Conservation (phyloP, 164 flowering plant species). For the Annona squamosa region DNA sequence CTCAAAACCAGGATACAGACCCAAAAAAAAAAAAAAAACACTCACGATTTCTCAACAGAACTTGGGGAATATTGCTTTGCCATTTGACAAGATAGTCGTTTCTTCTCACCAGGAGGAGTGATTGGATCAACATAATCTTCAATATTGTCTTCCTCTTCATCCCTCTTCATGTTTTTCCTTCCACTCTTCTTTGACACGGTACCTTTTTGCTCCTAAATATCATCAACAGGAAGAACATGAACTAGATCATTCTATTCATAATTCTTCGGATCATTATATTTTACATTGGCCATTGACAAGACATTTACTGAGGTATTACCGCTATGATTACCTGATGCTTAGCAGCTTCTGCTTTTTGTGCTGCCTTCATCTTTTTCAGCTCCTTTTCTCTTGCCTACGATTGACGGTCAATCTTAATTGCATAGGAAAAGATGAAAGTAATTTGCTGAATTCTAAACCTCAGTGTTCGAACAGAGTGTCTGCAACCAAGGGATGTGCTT, state of each 20-base stretch:
- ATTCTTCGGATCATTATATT: neutral
- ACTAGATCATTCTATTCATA: neutral
- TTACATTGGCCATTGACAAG: neutral
- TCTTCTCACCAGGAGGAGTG: conserved; percentile 80
- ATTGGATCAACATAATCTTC: conserved; percentile 75
- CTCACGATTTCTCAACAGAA: conserved; percentile 88
- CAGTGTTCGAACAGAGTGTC: neutral
- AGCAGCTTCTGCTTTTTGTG: conserved; percentile 56
- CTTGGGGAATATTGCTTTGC: conserved; percentile 79
- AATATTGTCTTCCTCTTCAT: conserved; percentile 53
- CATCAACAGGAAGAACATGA: neutral
- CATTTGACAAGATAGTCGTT: conserved; percentile 66
- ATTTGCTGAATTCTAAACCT: neutral
- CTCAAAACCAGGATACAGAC: neutral
- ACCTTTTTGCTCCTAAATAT: conserved; percentile 54
- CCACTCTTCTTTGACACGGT: conserved; percentile 47
- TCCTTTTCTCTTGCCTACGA: conserved; percentile 76
- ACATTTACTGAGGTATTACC: neutral
- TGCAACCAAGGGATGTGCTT: neutral
- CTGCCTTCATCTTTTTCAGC: conserved; percentile 66
- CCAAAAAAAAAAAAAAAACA: neutral
- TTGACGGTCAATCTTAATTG: no score
- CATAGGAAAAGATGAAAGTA: neutral
- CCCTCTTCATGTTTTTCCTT: conserved; percentile 46
- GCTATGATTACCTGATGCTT: conserved; percentile 45